Conservation (phyloP, 768 basidiomycete genomes). For the Panellus pusillus region DNA sequence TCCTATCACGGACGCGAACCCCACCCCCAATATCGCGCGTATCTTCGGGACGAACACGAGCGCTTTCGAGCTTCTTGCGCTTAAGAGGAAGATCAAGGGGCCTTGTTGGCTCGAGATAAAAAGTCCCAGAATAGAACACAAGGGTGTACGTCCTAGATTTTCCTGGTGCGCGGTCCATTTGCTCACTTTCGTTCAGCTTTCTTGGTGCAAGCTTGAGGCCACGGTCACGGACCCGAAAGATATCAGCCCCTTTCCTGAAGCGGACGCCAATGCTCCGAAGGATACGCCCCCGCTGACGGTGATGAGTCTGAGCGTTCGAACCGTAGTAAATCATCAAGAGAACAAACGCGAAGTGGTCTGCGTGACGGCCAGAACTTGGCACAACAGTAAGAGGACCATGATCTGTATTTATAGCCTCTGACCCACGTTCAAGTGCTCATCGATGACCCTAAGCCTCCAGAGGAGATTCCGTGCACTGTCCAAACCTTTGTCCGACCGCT, state of each 20-base stretch:
- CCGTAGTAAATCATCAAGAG: conserved; percentile 90
- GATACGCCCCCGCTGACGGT: conserved; percentile 89
- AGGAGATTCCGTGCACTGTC: conserved; percentile 76
- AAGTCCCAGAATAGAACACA: conserved; percentile 69
- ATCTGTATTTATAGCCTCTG: background rate
- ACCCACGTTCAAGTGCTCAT: conserved; percentile 61
- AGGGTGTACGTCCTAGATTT: conserved; percentile 58
- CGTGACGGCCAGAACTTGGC: conserved; percentile 82
- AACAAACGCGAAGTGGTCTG: conserved; percentile 96
- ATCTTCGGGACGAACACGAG: conserved; percentile 92
- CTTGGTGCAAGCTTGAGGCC: conserved; percentile 96
- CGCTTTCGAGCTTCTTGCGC: conserved; percentile 88
- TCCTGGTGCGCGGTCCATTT: background rate
- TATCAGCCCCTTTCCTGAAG: conserved; percentile 79
- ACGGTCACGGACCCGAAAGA: conserved; percentile 84
- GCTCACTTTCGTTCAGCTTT: conserved; percentile 55
- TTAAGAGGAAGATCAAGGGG: conserved; percentile 98
- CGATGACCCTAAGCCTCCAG: conserved; percentile 90
- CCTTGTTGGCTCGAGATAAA: conserved; percentile 95
- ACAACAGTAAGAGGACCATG: conserved; percentile 40
- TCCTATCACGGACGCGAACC: conserved; percentile 57
- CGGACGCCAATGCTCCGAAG: conserved; percentile 65
- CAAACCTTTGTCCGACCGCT: conserved; percentile 91
- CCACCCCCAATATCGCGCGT: conserved; percentile 78
- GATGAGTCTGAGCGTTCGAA: conserved; percentile 84